These are phyloP conservation scores for Debaryomycetaceae sp. DNA, from an alignment of 1,139 yeast genomes.

Conservation along the genomic window DNA sequence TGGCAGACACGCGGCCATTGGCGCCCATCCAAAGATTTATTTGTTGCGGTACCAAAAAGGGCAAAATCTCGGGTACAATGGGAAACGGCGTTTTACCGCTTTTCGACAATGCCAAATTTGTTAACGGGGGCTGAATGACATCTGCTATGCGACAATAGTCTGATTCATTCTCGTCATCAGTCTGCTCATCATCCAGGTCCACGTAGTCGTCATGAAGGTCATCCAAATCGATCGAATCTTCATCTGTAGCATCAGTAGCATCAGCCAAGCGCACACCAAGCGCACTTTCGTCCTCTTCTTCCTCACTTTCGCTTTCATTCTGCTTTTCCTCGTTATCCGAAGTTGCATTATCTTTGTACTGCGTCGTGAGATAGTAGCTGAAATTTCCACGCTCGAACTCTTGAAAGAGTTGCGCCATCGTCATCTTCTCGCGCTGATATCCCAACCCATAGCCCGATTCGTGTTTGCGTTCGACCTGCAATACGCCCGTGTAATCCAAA, in stretches of 20 bases:
- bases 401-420: slow-evolving; percentile 42
- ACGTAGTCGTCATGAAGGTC: slow-evolving; percentile 51
- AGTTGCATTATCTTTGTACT: too few relatives aligned
- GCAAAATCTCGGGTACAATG: slow-evolving; percentile 36
- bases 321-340: slow-evolving; percentile 15
- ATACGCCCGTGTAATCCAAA: slow-evolving; percentile 24
- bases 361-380: slow-evolving; percentile 61
- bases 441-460: slow-evolving; percentile 68
- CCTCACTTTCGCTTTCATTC: slow-evolving; percentile 14
- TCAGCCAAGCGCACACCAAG: slow-evolving; percentile 1
- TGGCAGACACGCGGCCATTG: slow-evolving; percentile 11
- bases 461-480: slow-evolving; percentile 55
- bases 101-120: slow-evolving; percentile 29
- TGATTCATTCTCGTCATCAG: slow-evolving; percentile 14
- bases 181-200: slow-evolving; percentile 22
- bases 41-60: slow-evolving; percentile 56
- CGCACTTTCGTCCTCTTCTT: slow-evolving; percentile 10
- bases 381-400: slow-evolving; percentile 36
- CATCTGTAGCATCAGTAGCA: slow-evolving; percentile 28
- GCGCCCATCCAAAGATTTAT: slow-evolving; percentile 71
- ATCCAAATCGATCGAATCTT: slow-evolving; percentile 40
- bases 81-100: slow-evolving; percentile 31
- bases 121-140: slow-evolving; percentile 60
- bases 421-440: slow-evolving; percentile 44
- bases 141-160: slow-evolving; percentile 33